Percentiles rank a stretch among this genome's conserved stretches.
These are phyloP conservation scores for Saccharomycopsis babjevae DNA, from an alignment of 805 yeast species.

Conservation along the genomic window DNA sequence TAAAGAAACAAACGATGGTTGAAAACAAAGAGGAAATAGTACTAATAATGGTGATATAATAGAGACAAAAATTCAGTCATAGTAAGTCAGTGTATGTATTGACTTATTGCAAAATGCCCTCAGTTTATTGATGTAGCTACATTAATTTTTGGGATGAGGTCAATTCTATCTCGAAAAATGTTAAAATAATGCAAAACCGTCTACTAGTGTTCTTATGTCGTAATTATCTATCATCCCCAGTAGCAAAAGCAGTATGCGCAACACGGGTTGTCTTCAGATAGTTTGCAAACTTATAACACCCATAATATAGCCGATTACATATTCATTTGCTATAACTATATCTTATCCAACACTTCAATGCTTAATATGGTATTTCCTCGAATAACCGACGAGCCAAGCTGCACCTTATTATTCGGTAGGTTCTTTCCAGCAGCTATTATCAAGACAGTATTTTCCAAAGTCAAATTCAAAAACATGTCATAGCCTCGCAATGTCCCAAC, in stretches of 20 bases:
- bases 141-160: too few relatives aligned
- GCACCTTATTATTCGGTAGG: conserved; percentile 43
- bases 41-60: too few relatives aligned
- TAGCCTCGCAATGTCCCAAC: conserved; percentile 80
- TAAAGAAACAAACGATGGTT: too few relatives aligned
- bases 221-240: background rate
- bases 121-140: too few relatives aligned
- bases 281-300: background rate
- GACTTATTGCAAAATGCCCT: too few relatives aligned
- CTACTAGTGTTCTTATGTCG: too few relatives aligned
- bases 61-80: too few relatives aligned
- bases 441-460: conserved; percentile 25
- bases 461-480: conserved; percentile 43
- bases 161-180: too few relatives aligned
- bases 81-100: too few relatives aligned
- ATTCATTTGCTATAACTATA: background rate
- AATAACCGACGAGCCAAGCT: conserved; percentile 61
- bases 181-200: too few relatives aligned
- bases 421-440: background rate
- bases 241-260: background rate
- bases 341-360: conserved; percentile 42
- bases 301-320: background rate
- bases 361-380: conserved; percentile 74
- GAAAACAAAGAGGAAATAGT: too few relatives aligned
- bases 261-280: background rate